These are phyloP conservation scores for Bifiguratus adelaidae DNA, from an alignment of 192 early-diverging fungal species.

Conservation along the genomic window DNA sequence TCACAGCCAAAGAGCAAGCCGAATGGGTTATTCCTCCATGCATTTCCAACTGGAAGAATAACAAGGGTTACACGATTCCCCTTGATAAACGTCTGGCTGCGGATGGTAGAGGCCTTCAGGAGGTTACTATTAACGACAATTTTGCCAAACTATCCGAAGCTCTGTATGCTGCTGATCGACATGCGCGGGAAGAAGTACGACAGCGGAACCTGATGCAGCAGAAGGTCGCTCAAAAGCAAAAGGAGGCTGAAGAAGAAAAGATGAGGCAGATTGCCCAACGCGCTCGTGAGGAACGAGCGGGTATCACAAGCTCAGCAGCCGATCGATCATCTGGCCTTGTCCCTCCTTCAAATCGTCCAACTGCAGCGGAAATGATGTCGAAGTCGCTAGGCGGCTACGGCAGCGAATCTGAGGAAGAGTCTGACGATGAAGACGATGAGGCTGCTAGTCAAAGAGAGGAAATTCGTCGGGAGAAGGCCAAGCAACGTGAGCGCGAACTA, in stretches of 20 bases:
- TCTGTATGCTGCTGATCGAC: conserved; percentile 81
- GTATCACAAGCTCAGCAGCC: too few species aligned
- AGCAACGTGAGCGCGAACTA: conserved; percentile 77
- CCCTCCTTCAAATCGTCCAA: background rate
- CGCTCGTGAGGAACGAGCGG: conserved; percentile 90
- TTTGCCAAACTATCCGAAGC: conserved; percentile 97
- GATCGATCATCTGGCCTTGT: conserved; percentile 12
- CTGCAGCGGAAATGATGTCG: conserved; percentile 5
- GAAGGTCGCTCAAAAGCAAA: conserved; percentile 87
- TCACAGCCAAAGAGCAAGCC: conserved; percentile 90
- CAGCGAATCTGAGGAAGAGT: conserved; percentile 27
- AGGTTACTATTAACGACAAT: conserved; percentile 83
- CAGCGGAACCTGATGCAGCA: conserved; percentile 85
- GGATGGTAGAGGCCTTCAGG: conserved; percentile 92
- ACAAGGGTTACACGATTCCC: conserved; percentile 98
- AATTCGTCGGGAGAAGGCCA: conserved; percentile 69
- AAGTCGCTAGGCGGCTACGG: conserved; percentile 16
- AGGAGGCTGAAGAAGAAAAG: conserved; percentile 87
- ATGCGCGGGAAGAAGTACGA: conserved; percentile 89
- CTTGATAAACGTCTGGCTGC: conserved; percentile 97
- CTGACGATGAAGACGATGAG: conserved; percentile 47
- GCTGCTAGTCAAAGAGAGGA: conserved; percentile 75
- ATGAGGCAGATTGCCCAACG: conserved; percentile 82
- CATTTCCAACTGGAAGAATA: conserved; percentile 99
- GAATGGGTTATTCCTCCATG: conserved; percentile 99